Percentiles rank a stretch among this genome's conserved stretches.
These are phyloP conservation scores for Hyphopichia buzzinii DNA, from an alignment of 1,139 yeast genomes.

Conservation along the genomic window DNA sequence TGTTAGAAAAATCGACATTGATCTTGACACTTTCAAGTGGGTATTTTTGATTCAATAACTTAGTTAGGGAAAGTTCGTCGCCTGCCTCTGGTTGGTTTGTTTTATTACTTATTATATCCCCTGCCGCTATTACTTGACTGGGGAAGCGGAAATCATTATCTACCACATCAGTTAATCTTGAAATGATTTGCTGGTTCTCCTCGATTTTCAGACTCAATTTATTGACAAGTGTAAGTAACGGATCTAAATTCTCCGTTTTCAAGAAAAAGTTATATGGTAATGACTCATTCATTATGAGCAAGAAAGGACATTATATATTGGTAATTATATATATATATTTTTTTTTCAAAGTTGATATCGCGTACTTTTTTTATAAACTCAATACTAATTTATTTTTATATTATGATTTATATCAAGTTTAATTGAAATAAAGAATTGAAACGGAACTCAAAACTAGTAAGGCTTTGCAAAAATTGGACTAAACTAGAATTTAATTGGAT, in stretches of 20 bases:
- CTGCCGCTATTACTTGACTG: slow-evolving; percentile 7
- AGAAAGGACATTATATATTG: too few species aligned
- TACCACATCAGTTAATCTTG: slow-evolving; percentile 20
- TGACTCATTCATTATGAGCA: slow-evolving; percentile 3
- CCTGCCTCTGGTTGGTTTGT: background rate
- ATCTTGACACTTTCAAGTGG: slow-evolving; percentile 10
- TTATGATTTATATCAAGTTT: too few species aligned
- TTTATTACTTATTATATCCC: slow-evolving; percentile 3
- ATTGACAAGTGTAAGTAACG: slow-evolving; percentile 24
- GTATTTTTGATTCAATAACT: slow-evolving; percentile 16
- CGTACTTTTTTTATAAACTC: background rate
- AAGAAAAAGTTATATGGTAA: slow-evolving; percentile 21
- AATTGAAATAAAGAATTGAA: too few species aligned
- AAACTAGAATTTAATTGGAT: too few species aligned
- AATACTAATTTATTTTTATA: too few species aligned
- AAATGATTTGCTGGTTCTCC: slow-evolving; percentile 23
- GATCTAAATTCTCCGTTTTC: slow-evolving; percentile 39
- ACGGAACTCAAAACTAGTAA: too few species aligned
- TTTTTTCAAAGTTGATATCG: background rate
- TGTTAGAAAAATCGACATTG: slow-evolving; percentile 5
- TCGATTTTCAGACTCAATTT: slow-evolving; percentile 21
- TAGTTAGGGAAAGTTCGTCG: slow-evolving; percentile 12
- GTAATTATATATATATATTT: slow-evolving; percentile 1
- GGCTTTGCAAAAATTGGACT: too few species aligned
- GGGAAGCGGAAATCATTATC: slow-evolving; percentile 25